Evolutionary conservation across 2,329 filamentous ascomycete species (phyloP), one percentile per base, ranked within the genome.

Genomic region (Madurella fahalii): DNA sequence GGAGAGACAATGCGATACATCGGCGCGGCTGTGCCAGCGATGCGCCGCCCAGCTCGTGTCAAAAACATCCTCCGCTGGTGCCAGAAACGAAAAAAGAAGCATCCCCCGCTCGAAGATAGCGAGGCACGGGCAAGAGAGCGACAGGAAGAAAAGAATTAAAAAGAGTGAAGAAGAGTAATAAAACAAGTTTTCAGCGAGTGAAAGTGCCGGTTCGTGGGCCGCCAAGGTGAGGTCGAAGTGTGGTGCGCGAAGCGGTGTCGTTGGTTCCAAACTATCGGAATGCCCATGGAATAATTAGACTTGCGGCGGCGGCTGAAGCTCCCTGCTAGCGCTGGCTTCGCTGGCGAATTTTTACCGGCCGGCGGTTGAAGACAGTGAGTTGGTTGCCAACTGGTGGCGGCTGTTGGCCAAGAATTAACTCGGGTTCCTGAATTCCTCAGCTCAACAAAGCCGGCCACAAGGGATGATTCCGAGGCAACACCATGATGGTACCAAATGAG

Each of bases 31-130:
- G 46, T 42, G 32, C 46, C n/a, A 8, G 37, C 40, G 4, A 40
- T 41, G 47, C 56, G 57, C 42, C 44, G 40, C 41, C 39, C 57
- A 9, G 45, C 50, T 49, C 59, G 46, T 45, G 52, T 15, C 13
- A 46, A 39, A 37, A 54, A 45, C 54, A 57, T 57, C 8, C 16
- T 56, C 37, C 25, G 40, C 34, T n/a, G 31, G 15, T 31, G 15
- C 30, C 18, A 9, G 4, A n/a, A 18, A 18, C 1, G 13, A 47
- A 40, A 16, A 18, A 40, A 40, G 5, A 18, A 9, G 34, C 34
- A 37, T 12, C 9, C 34, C 34, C 34, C 13, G 9, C 13, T 37
- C 34, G 11, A 11, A 37, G 11, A 15, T 37, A 37, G 13, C 9
- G 34, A 37, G 34, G 13, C 13, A 37, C 13, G 11, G 9, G 9